Conservation (phyloP, 345 rosid species). For the Ceriops tagal region DNA sequence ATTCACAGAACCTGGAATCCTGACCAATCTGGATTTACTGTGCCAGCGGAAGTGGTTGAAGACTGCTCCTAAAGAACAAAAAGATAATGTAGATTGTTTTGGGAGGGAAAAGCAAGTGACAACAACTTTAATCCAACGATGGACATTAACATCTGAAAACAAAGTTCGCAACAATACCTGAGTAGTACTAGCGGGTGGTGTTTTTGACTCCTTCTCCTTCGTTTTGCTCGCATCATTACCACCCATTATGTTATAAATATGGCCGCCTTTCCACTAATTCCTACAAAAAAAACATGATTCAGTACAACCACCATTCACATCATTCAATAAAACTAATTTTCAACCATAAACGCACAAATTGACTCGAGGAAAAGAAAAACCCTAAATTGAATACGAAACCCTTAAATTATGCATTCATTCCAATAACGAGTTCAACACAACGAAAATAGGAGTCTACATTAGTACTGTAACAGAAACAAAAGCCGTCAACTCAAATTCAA, state of each 20-base stretch:
- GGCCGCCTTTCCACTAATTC: slow-evolving; percentile 16
- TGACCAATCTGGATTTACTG: slow-evolving; percentile 86
- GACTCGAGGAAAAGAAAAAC: not conserved
- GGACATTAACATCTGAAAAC: slow-evolving; percentile 5
- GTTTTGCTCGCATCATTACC: slow-evolving; percentile 66
- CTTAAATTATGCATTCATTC: not conserved
- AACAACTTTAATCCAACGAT: slow-evolving; percentile 13
- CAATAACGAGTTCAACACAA: not conserved
- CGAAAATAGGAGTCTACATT: not conserved
- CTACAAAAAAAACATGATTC: slow-evolving; percentile 44
- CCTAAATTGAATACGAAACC: not conserved
- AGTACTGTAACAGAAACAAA: not conserved
- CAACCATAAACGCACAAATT: not conserved
- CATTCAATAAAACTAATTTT: not conserved
- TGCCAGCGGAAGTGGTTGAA: slow-evolving; percentile 47
- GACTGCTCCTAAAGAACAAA: slow-evolving; percentile 61
- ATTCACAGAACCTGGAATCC: slow-evolving; percentile 76
- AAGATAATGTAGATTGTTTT: not conserved
- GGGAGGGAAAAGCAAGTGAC: not conserved
- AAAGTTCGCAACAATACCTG: slow-evolving; percentile 48
- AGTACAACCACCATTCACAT: slow-evolving; percentile 2
- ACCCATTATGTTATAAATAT: slow-evolving; percentile 45
- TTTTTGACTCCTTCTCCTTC: slow-evolving; percentile 68
- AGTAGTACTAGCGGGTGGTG: slow-evolving; percentile 46
- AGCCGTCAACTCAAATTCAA: not conserved